phyloP scores from a whole-genome alignment of 2,329 filamentous ascomycete species.

The Botrytis elliptica region DNA sequence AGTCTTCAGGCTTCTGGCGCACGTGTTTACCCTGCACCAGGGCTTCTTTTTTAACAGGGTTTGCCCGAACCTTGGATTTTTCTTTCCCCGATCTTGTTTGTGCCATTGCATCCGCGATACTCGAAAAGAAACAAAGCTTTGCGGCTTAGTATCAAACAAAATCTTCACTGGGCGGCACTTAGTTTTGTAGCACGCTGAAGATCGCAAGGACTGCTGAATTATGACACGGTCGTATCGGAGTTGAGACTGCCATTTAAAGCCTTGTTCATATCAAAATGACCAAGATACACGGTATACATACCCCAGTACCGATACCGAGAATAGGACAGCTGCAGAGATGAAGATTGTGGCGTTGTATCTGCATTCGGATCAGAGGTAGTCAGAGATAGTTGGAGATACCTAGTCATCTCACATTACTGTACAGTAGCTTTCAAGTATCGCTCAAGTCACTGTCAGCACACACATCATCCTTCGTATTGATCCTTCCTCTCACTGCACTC shows the following conservation, averaged over 20 bases:
- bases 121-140: not conserved
- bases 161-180: not conserved
- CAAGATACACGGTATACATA: not conserved
- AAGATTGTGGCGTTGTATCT: constrained; percentile 8
- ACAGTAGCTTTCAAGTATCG: constrained; percentile 16
- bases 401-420: not conserved
- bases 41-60: not conserved
- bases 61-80: not conserved
- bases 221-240: not conserved
- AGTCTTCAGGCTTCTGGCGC: not conserved
- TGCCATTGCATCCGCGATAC: not conserved
- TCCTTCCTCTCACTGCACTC: constrained; percentile 8
- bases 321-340: constrained; percentile 9
- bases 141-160: not conserved
- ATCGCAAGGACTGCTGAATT: not conserved
- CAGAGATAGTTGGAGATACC: not conserved
- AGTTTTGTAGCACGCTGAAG: not conserved
- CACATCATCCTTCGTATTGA: constrained; percentile 17
- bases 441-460: constrained; percentile 8
- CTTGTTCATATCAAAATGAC: not conserved
- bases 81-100: not conserved
- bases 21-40: constrained; percentile 2
- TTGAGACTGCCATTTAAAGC: not conserved
- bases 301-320: not conserved
- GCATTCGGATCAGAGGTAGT: not conserved